These are phyloP conservation scores for Aspergillus carlsbadensis DNA, from an alignment of 495 filamentous ascomycete genomes.

Conservation along the genomic window DNA sequence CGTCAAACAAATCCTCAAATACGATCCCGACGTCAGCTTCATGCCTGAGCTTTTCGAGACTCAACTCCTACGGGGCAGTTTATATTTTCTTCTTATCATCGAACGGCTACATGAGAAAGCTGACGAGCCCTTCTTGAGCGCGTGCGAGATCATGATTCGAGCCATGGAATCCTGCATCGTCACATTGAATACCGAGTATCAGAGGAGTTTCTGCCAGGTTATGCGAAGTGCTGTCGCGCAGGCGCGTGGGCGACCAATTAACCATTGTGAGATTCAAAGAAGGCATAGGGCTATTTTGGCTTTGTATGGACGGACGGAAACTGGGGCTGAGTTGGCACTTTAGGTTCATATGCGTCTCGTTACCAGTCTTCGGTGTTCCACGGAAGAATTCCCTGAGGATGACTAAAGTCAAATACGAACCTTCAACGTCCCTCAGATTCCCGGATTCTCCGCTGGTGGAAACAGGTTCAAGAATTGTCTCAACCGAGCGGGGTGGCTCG, in stretches of 20 bases:
- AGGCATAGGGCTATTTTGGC: constrained; percentile 69
- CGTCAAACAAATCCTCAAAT: constrained; percentile 74
- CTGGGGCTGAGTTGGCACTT: constrained; percentile 70
- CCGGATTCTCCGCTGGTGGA: background rate
- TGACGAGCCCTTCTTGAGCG: constrained; percentile 74
- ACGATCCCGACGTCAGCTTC: constrained; percentile 78
- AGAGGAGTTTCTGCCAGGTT: constrained; percentile 80
- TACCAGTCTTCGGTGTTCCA: no score
- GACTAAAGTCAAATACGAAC: no score
- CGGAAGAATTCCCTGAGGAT: no score
- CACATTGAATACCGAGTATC: constrained; percentile 81
- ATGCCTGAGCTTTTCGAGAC: constrained; percentile 90
- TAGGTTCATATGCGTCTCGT: no score
- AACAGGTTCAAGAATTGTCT: background rate
- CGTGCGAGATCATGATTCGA: constrained; percentile 81
- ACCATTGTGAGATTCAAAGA: constrained; percentile 72
- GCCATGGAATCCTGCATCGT: constrained; percentile 84
- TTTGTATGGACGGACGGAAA: constrained; percentile 74
- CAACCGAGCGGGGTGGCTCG: background rate
- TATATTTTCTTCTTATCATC: constrained; percentile 74
- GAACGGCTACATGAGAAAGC: constrained; percentile 79
- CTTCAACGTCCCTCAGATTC: no score
- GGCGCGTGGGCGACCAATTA: constrained; percentile 69
- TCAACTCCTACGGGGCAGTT: constrained; percentile 78
- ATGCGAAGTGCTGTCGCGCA: constrained; percentile 79